Evolutionary conservation across 345 rosid genomes (phyloP).

Genomic region (Populus alba): DNA sequence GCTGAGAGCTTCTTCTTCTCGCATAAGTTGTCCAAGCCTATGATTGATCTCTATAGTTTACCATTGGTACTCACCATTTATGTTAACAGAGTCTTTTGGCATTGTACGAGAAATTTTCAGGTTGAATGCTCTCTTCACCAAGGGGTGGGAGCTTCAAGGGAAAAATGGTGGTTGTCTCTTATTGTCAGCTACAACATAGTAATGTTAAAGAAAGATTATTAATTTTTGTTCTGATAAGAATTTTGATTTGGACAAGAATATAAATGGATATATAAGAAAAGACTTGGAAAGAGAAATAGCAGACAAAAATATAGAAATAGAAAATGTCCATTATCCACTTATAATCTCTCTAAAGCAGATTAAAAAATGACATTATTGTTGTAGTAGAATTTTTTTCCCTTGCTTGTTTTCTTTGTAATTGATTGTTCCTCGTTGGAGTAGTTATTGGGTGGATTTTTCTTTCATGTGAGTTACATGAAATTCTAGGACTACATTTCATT

Average conservation of each 20-base stretch:
- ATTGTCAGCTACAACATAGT: not conserved
- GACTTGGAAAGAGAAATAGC: not conserved
- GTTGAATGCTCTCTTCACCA: not conserved
- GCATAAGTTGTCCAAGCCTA: not conserved
- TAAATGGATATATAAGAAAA: not conserved
- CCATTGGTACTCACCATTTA: not conserved
- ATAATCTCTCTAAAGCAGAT: not conserved
- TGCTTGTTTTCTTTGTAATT: not conserved
- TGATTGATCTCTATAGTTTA: not conserved
- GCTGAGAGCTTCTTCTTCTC: not conserved
- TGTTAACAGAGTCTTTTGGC: not conserved
- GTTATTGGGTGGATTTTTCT: not conserved
- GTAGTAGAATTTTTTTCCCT: not conserved
- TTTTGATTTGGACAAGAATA: not conserved
- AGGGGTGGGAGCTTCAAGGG: not conserved
- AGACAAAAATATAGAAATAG: not conserved
- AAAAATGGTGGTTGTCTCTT: not conserved
- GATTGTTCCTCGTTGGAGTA: not conserved
- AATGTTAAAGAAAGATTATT: not conserved
- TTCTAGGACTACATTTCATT: not conserved
- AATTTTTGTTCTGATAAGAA: not conserved
- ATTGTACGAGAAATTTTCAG: not conserved
- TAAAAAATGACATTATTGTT: not conserved
- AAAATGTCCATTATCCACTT: too few species aligned
- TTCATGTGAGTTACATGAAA: not conserved